These are phyloP conservation scores for Pseudogymnoascus sp. DNA, from an alignment of 2,329 filamentous ascomycete species.

Conservation along the genomic window DNA sequence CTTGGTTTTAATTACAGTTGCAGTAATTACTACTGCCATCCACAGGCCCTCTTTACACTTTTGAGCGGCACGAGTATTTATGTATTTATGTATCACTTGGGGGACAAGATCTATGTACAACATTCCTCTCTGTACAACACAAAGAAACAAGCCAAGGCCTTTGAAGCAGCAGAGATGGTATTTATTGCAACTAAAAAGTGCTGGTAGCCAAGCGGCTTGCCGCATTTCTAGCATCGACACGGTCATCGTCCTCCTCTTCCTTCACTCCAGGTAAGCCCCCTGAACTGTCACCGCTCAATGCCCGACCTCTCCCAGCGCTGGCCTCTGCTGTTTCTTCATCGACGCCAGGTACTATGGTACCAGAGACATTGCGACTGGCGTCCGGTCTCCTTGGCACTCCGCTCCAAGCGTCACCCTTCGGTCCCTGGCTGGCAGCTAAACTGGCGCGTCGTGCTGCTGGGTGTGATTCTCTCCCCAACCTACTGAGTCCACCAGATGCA, in stretches of 20 bases:
- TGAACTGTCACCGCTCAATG: conserved; percentile 27
- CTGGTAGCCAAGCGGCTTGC: conserved; percentile 89
- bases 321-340: conserved; percentile 56
- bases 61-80: background rate
- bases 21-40: too few species aligned
- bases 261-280: conserved; percentile 52
- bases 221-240: conserved; percentile 91
- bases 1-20: too few species aligned
- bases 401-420: conserved; percentile 97
- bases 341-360: conserved; percentile 60
- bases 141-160: background rate
- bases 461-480: conserved; percentile 82
- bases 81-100: background rate
- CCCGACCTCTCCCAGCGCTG: conserved; percentile 29
- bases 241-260: conserved; percentile 86
- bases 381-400: conserved; percentile 76
- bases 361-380: conserved; percentile 70
- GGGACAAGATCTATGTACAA: background rate
- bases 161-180: background rate
- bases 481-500: conserved; percentile 78
- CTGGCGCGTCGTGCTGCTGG: conserved; percentile 66
- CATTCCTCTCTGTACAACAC: background rate
- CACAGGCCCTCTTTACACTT: too few species aligned
- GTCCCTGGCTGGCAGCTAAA: conserved; percentile 82
- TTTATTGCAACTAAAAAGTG: conserved; percentile 59